Percentiles rank a stretch among this genome's conserved stretches.
Evolutionary conservation across 345 rosid genomes (phyloP).

Genomic region (Cardamine chenopodiifolia): DNA sequence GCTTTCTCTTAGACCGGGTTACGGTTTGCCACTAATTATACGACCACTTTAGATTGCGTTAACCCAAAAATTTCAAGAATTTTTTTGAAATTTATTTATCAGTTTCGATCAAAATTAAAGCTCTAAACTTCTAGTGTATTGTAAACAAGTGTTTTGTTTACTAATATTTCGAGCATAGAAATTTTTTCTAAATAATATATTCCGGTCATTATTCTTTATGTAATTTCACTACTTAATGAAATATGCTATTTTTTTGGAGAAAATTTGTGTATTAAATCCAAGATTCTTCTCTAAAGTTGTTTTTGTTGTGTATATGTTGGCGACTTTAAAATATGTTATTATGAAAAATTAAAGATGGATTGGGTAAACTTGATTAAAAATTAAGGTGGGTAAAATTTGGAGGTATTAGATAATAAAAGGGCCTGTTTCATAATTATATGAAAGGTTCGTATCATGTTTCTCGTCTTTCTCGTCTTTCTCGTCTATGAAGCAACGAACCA

Average conservation of each 20-base stretch:
- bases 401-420: not conserved
- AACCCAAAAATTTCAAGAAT: not conserved
- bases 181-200: not conserved
- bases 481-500: conserved; percentile 21
- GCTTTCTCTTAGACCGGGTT: conserved; percentile 75
- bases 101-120: not conserved
- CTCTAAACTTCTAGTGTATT: not conserved
- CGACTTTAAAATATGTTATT: not conserved
- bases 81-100: not conserved
- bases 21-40: conserved; percentile 72
- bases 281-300: too few species aligned
- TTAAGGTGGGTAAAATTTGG: not conserved
- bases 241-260: too few species aligned
- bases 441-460: conserved; percentile 13
- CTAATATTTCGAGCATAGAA: not conserved
- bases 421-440: not conserved
- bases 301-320: not conserved
- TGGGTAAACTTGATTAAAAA: not conserved
- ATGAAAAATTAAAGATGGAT: not conserved
- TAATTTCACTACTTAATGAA: not conserved
- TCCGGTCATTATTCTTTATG: not conserved
- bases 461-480: conserved; percentile 15
- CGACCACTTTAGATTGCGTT: conserved; percentile 46
- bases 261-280: too few species aligned
- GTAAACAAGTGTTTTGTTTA: not conserved